Conservation (phyloP, 139 green algal species). For the Gonium pectorale region DNA sequence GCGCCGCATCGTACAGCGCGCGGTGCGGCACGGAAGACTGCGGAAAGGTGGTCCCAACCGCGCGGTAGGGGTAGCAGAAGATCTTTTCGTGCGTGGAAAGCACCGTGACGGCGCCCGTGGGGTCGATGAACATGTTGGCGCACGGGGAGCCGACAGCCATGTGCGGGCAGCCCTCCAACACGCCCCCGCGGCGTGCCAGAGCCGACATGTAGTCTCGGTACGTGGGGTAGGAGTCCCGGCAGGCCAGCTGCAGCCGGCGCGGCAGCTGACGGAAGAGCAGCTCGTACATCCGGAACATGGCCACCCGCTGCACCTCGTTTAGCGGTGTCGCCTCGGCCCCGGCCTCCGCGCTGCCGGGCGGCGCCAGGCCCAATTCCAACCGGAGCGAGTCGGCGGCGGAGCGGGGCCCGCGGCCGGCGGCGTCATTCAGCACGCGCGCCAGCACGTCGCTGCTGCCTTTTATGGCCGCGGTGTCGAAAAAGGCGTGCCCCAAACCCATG, state of each 20-base stretch:
- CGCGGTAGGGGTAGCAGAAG: conserved; percentile 69
- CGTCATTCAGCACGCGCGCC: conserved; percentile 30
- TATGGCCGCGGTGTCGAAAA: conserved; percentile 56
- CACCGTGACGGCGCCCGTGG: conserved; percentile 58
- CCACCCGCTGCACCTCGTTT: conserved; percentile 49
- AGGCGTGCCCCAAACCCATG: conserved; percentile 59
- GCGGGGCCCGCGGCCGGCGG: not conserved
- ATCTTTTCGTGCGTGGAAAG: conserved; percentile 77
- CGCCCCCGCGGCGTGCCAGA: conserved; percentile 56
- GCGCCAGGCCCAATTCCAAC: conserved; percentile 22
- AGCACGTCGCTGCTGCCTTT: conserved; percentile 51
- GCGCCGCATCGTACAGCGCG: conserved; percentile 64
- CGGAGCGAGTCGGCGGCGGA: conserved; percentile 27
- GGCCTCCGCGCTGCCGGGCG: not conserved
- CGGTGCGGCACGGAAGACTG: conserved; percentile 69
- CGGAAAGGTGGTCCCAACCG: conserved; percentile 72
- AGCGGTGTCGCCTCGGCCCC: conserved; percentile 14
- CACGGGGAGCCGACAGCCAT: conserved; percentile 66
- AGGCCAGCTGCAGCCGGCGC: conserved; percentile 34
- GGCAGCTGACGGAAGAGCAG: conserved; percentile 58
- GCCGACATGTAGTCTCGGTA: conserved; percentile 57
- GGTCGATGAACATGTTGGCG: conserved; percentile 75
- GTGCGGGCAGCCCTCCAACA: conserved; percentile 70
- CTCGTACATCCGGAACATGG: conserved; percentile 51
- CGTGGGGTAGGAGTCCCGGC: conserved; percentile 53